phyloP scores from a whole-genome alignment of 768 basidiomycete species.

The Nevesoporus exiguus region DNA sequence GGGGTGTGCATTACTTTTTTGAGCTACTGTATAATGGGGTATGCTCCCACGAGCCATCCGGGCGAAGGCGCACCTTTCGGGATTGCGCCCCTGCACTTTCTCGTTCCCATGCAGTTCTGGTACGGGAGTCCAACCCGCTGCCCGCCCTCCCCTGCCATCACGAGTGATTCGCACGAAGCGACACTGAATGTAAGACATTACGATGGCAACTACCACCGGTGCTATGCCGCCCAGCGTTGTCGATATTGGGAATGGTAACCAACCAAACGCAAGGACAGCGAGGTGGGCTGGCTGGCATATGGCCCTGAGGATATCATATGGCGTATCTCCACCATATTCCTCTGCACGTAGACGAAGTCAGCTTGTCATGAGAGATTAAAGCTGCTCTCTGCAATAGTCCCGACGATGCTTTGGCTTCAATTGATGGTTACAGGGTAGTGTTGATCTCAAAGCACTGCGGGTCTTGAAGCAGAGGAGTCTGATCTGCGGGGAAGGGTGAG shows the following conservation, averaged over 20 bases:
- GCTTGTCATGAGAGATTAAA: not conserved
- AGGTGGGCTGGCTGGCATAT: not conserved
- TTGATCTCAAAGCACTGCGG: not conserved
- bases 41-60: too few relatives aligned
- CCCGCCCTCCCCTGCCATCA: too few relatives aligned
- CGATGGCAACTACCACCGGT: too few relatives aligned
- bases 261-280: not conserved
- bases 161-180: too few relatives aligned
- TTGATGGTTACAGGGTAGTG: not conserved
- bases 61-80: too few relatives aligned
- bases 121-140: too few relatives aligned
- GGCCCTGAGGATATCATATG: not conserved
- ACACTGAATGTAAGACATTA: not conserved
- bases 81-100: too few relatives aligned
- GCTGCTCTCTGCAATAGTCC: not conserved
- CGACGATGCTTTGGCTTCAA: not conserved
- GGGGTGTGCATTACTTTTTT: too few relatives aligned
- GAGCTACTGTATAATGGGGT: too few relatives aligned
- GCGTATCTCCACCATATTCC: not conserved
- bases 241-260: not conserved
- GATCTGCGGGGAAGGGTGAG: slow-evolving; percentile 3
- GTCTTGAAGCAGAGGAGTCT: not conserved
- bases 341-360: not conserved
- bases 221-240: not conserved
- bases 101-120: too few relatives aligned